Conservation (phyloP, 805 yeast species). For the Cyberlindnera nakhonratchasimensis region DNA sequence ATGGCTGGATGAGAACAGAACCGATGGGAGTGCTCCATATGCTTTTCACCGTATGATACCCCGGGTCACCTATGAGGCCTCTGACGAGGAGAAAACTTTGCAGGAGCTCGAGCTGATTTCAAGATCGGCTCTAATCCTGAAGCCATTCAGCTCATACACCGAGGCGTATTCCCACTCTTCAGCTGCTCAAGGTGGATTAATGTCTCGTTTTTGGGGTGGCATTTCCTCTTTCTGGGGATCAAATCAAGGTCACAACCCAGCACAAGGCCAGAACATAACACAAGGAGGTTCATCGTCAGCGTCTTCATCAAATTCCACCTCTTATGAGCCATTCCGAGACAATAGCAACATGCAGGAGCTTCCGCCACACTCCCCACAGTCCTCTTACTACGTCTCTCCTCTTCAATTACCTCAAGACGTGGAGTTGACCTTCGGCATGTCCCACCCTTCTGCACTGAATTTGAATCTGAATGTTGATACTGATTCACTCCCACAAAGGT, state of each 20-base stretch:
- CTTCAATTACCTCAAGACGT: constrained; percentile 22
- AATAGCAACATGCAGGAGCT: neutral
- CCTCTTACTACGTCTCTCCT: constrained; percentile 30
- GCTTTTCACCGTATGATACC: constrained; percentile 53
- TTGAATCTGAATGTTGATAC: constrained; percentile 20
- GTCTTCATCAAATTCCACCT: neutral
- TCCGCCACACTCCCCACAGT: constrained; percentile 15
- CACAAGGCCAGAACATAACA: constrained; percentile 1
- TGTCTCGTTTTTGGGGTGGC: constrained; percentile 33
- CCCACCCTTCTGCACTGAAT: constrained; percentile 26
- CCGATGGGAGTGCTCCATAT: constrained; percentile 43
- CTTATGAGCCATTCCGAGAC: constrained; percentile 13
- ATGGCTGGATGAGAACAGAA: constrained; percentile 53
- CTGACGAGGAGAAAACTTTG: constrained; percentile 57
- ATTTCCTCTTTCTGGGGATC: constrained; percentile 29
- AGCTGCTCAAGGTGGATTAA: constrained; percentile 23
- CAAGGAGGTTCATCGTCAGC: neutral
- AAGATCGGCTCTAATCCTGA: constrained; percentile 69
- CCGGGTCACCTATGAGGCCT: constrained; percentile 56
- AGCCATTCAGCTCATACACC: constrained; percentile 45
- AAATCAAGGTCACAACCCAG: constrained; percentile 2
- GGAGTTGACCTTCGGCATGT: constrained; percentile 8
- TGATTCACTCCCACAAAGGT: constrained; percentile 8
- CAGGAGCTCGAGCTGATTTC: constrained; percentile 58
- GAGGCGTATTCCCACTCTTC: constrained; percentile 26